Evolutionary conservation across 257 asterid genomes (phyloP).

Genomic region (Rhazya stricta): DNA sequence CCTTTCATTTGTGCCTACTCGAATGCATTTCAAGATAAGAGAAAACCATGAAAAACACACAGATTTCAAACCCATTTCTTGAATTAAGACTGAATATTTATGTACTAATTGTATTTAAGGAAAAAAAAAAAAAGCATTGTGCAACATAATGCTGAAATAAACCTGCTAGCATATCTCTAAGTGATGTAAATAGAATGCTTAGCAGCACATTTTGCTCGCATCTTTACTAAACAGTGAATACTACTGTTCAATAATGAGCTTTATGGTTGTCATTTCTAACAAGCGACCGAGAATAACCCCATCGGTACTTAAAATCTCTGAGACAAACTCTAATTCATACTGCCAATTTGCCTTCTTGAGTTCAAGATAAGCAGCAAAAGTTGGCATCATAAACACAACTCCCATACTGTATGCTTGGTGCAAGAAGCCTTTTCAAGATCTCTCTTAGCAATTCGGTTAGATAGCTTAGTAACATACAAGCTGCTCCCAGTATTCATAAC

Average conservation of each 20-base stretch:
- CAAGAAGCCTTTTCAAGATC: slow-evolving; percentile 73
- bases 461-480: slow-evolving; percentile 76
- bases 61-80: background rate
- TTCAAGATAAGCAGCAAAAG: slow-evolving; percentile 3
- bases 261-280: slow-evolving; percentile 66
- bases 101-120: background rate
- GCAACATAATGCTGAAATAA: background rate
- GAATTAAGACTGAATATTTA: background rate
- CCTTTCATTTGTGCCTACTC: background rate
- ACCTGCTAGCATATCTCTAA: no score
- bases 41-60: background rate
- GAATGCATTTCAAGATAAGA: background rate
- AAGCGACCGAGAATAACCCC: slow-evolving; percentile 49
- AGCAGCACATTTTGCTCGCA: slow-evolving; percentile 57
- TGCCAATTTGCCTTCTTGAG: slow-evolving; percentile 31
- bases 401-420: slow-evolving; percentile 55
- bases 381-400: background rate
- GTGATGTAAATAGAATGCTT: no score
- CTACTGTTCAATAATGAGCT: slow-evolving; percentile 68
- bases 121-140: background rate
- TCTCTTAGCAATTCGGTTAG: slow-evolving; percentile 52
- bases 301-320: slow-evolving; percentile 39
- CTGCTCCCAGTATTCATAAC: slow-evolving; percentile 85
- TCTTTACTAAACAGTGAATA: slow-evolving; percentile 62
- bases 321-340: slow-evolving; percentile 69